Evolutionary conservation across 176 grass and related monocot genomes (phyloP), one percentile per base, ranked within the genome.

Genomic region (Phoenix dactylifera): DNA sequence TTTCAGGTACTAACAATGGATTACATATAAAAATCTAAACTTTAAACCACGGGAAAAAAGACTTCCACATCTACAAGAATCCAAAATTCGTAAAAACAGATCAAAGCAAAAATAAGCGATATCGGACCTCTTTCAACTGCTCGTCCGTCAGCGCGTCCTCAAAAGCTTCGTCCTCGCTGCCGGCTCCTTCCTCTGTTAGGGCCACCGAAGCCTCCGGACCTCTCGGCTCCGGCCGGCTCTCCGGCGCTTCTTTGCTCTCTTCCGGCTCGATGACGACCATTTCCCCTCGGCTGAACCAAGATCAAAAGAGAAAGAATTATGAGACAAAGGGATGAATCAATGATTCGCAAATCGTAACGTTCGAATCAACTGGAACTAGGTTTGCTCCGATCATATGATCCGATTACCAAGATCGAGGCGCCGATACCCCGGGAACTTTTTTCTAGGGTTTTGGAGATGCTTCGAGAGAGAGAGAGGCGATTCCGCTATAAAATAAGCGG

Each of bases 81-180:
- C 2, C 26, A 24, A 0, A 7, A 53, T 25, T 50, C 3, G 16
- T 7, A 12, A 2, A 9, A 44, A 52, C 50, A 35, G 62, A 60
- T 44, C 18, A 48, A 55, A 1, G 3, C 28, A 25, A 60, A 30
- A 5, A 62, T 16, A 0, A 51, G 39, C 16, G 12, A 17, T 54
- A 24, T 62, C 28, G 16, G 60, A 96, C 91, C 91, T 88, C 86
- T 18, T 64, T 75, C 51, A 96, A 64, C 73, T 96, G 91, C 62
- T 96, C 91, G 35, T 90, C 86, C 20, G 91, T 90, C 57, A 96
- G 79, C 12, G 86, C 86, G 76, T 90, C 86, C 77, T 96, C 86
- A 62, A 96, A 96, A 50, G 67, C 51, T 22, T 90, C 91, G 26
- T 83, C 84, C 1, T 62, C 78, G 65, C 75, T 48, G 71, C 52